Conservation (phyloP, 2,329 filamentous ascomycete species). For the Hypoxylon sp. region DNA sequence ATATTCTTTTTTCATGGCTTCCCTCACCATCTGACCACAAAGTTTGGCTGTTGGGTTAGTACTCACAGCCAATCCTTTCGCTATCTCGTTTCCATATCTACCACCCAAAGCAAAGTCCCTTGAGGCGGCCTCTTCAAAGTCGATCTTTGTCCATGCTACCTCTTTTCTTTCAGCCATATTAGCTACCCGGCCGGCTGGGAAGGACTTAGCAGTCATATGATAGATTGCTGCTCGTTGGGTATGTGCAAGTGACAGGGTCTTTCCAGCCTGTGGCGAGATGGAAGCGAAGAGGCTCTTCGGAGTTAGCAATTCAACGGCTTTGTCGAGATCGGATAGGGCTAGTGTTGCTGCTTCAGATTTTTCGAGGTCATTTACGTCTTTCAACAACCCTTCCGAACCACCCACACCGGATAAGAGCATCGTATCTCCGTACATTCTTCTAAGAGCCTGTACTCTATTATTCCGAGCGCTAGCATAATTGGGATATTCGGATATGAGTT, state of each 20-base stretch:
- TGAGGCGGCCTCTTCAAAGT: conserved; percentile 74
- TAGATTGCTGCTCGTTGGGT: conserved; percentile 79
- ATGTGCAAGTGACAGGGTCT: conserved; percentile 77
- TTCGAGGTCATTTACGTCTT: conserved; percentile 56
- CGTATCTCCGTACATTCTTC: conserved; percentile 74
- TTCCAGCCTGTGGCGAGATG: conserved; percentile 75
- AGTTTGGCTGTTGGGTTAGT: conserved; percentile 78
- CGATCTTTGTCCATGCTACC: conserved; percentile 64
- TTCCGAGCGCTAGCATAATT: conserved; percentile 80
- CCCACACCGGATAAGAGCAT: conserved; percentile 63
- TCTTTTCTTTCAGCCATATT: conserved; percentile 62
- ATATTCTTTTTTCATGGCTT: conserved; percentile 79
- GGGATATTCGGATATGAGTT: conserved; percentile 71
- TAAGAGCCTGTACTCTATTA: conserved; percentile 78
- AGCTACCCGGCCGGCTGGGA: conserved; percentile 57
- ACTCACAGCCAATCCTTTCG: conserved; percentile 74
- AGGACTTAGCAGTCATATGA: conserved; percentile 68
- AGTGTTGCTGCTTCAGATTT: conserved; percentile 58
- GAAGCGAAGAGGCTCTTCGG: conserved; percentile 65
- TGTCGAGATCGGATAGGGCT: conserved; percentile 68
- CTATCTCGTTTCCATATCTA: conserved; percentile 75
- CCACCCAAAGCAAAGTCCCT: conserved; percentile 75
- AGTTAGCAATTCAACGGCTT: conserved; percentile 71
- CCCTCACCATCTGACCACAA: conserved; percentile 77
- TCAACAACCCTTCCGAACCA: conserved; percentile 60